These are phyloP conservation scores for Chlorencoelia australis DNA, from an alignment of 2,329 filamentous ascomycete species.

Conservation along the genomic window DNA sequence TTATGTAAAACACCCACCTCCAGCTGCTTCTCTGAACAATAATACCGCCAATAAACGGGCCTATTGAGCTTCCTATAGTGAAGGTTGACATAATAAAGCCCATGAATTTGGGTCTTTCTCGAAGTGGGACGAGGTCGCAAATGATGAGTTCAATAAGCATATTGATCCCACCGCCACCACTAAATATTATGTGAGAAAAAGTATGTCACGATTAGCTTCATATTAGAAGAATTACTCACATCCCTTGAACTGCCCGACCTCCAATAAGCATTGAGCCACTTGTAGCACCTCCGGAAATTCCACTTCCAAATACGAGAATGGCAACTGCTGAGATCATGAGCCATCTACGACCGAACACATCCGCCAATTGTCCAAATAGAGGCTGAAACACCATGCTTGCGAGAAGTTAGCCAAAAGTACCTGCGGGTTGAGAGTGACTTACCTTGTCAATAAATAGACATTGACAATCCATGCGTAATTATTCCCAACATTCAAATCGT, in stretches of 20 bases:
- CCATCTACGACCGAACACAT: conserved; percentile 42
- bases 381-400: conserved; percentile 8
- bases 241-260: conserved; percentile 26
- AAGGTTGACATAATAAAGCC: conserved; percentile 30
- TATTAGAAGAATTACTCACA: conserved; percentile 32
- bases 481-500: conserved; percentile 5
- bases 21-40: conserved; percentile 34
- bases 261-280: conserved; percentile 39
- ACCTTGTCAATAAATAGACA: no score
- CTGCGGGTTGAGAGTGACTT: no score
- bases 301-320: conserved; percentile 42
- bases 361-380: conserved; percentile 35
- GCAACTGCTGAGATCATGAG: conserved; percentile 32
- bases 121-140: conserved; percentile 39
- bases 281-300: conserved; percentile 38
- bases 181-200: not conserved
- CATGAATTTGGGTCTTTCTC: conserved; percentile 35
- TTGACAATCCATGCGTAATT: conserved; percentile 13
- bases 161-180: conserved; percentile 35
- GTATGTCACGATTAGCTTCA: conserved; percentile 1
- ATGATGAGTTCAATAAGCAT: conserved; percentile 38
- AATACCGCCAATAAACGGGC: conserved; percentile 31
- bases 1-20: conserved; percentile 14
- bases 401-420: no score
- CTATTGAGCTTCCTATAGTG: conserved; percentile 33